Base-by-base conservation (phyloP, 441 rosid genomes). In the Populus hybrid region DNA sequence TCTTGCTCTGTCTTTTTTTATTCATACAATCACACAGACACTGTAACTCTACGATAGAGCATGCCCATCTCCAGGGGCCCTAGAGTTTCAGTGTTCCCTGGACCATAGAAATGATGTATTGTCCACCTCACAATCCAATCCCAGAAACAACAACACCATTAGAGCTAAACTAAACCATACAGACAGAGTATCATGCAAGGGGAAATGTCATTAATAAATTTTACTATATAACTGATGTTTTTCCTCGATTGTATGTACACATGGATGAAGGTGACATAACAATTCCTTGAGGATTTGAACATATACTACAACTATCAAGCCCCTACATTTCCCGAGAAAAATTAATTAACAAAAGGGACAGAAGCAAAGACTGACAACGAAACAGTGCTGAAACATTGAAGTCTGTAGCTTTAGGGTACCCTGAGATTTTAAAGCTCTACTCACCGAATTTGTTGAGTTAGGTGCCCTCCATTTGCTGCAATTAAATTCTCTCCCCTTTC, bases 261-360 rank as follows among this genome's bases (percentile, higher is more conserved):
- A 38, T n/a, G 67, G 74, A 74, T 23, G 76, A 68, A 36, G 72
- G 73, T 74, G 79, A 78, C 77, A 63, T 35, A 78, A 76, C 82
- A 77, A 24, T 66, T 50, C 64, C 40, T 69, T 50, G 74, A 82
- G 77, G 74, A 53, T 63, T 74, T 76, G 73, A 72, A 68, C 10
- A 71, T 36, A 64, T 61, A 74, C 65, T 50, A 24, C 69, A 67
- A 29, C 10, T 33, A 68, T 68, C 40, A 68, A 68, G 67, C 18
- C 40, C 21, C 68, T 87, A 80, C 90, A 80, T 83, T 80, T 77
- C 86, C 88, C 86, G 74, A 85, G 70, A 76, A 75, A 75, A 76
- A 68, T 45, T 73, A 82, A 42, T 42, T 63, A 38, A 29, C 67
- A 33, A 71, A 77, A 74, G 64, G 68, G 69, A 80, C 80, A 73